Conservation (phyloP, 768 basidiomycete genomes). For the Rhodotorula kratochvilovae region DNA sequence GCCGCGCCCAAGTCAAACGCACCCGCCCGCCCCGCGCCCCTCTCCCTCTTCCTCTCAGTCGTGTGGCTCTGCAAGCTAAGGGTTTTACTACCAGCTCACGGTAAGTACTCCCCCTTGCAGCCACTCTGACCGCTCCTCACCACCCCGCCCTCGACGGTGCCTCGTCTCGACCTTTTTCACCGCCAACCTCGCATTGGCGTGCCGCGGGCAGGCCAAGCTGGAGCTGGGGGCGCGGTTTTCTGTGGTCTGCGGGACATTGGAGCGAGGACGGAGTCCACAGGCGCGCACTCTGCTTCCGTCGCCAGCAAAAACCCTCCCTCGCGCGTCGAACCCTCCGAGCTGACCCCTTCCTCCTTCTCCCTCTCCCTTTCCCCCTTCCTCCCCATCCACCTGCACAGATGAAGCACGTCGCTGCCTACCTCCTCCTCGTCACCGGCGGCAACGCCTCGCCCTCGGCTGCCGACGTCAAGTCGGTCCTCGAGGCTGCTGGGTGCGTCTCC, state of each 20-base stretch:
- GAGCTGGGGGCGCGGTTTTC: no score
- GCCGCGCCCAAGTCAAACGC: background rate
- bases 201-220: no score
- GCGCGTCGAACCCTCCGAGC: background rate
- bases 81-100: constrained; percentile 26
- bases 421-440: constrained; percentile 92
- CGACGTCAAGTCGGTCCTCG: constrained; percentile 83
- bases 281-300: no score
- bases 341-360: background rate
- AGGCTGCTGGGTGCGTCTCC: constrained; percentile 57
- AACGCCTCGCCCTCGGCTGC: constrained; percentile 77
- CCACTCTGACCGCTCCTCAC: background rate
- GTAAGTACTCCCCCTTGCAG: constrained; percentile 1
- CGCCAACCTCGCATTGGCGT: background rate
- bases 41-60: constrained; percentile 3
- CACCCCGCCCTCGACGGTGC: background rate
- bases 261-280: no score
- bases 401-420: constrained; percentile 55
- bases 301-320: background rate
- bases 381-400: constrained; percentile 6
- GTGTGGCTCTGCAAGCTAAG: constrained; percentile 24
- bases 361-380: background rate
- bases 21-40: background rate
- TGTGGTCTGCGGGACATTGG: no score
- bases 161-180: background rate